phyloP scores from a whole-genome alignment of 2,329 filamentous ascomycete species.

The Fusarium citri region DNA sequence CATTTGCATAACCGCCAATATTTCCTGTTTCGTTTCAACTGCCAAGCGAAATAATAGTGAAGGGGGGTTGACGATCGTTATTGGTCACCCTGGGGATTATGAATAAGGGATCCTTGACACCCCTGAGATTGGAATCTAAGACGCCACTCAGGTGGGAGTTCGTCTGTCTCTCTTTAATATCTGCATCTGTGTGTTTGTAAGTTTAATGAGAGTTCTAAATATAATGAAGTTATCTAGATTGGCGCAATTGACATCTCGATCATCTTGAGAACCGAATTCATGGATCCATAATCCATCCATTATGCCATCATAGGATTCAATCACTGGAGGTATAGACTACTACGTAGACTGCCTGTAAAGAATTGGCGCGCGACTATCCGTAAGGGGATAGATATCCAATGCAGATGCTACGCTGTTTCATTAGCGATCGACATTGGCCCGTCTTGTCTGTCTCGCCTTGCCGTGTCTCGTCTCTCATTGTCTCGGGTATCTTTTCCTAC shows the following conservation, averaged over 20 bases:
- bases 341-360: too few relatives aligned
- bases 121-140: constrained; percentile 5
- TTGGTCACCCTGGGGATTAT: constrained; percentile 10
- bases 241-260: not conserved
- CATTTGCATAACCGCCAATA: constrained; percentile 10
- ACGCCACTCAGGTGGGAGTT: constrained; percentile 13
- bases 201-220: constrained; percentile 1
- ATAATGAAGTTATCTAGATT: not conserved
- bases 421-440: constrained; percentile 31
- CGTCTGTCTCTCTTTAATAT: not conserved
- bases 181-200: too few relatives aligned
- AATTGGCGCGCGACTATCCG: constrained; percentile 14
- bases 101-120: constrained; percentile 16
- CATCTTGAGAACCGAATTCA: constrained; percentile 6
- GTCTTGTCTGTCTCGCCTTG: not conserved
- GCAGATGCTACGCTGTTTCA: constrained; percentile 25
- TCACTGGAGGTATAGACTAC: not conserved
- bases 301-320: too few relatives aligned
- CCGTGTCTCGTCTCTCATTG: constrained; percentile 11
- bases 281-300: constrained; percentile 17
- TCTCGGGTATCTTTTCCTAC: constrained; percentile 9
- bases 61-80: constrained; percentile 24
- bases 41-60: constrained; percentile 12
- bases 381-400: constrained; percentile 6
- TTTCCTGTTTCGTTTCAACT: constrained; percentile 37